Evolutionary conservation across 129 eudicot species (phyloP).

Genomic region (Chrysanthemum seticuspe): DNA sequence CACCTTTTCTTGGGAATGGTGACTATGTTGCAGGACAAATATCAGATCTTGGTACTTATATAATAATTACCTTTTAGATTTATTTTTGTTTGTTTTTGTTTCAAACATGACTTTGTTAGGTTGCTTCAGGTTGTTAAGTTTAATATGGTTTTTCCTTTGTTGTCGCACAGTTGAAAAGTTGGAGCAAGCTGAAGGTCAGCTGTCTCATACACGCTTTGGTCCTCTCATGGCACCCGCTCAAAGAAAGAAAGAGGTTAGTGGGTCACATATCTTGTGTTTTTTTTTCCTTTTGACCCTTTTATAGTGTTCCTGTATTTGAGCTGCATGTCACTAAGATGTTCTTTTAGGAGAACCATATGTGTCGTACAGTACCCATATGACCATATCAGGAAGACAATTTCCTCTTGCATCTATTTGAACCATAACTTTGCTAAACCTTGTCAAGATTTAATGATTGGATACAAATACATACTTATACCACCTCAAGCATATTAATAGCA

Average conservation of each 20-base stretch:
- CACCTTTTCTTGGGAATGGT: slow-evolving; percentile 92
- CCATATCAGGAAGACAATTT: too few species aligned
- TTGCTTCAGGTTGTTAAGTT: slow-evolving; percentile 1
- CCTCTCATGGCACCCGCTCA: slow-evolving; percentile 73
- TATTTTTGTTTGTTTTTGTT: background rate
- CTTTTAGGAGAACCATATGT: too few species aligned
- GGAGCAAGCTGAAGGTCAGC: slow-evolving; percentile 92
- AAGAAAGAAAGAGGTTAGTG: slow-evolving; percentile 91
- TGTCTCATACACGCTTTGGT: slow-evolving; percentile 86
- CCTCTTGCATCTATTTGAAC: too few species aligned
- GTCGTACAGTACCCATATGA: too few species aligned
- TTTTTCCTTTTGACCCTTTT: background rate
- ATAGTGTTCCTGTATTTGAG: background rate
- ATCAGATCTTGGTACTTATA: slow-evolving; percentile 79
- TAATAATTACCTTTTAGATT: background rate
- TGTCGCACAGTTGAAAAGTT: slow-evolving; percentile 74
- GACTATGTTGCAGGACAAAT: slow-evolving; percentile 99
- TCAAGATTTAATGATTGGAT: too few species aligned
- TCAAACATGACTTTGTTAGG: background rate
- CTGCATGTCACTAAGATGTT: background rate
- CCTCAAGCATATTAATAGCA: too few species aligned
- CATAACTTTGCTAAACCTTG: too few species aligned
- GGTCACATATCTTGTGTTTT: background rate
- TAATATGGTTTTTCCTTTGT: background rate
- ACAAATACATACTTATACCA: too few species aligned